Conservation (phyloP, 495 filamentous ascomycete species). For the Penicillium simplicissimum region DNA sequence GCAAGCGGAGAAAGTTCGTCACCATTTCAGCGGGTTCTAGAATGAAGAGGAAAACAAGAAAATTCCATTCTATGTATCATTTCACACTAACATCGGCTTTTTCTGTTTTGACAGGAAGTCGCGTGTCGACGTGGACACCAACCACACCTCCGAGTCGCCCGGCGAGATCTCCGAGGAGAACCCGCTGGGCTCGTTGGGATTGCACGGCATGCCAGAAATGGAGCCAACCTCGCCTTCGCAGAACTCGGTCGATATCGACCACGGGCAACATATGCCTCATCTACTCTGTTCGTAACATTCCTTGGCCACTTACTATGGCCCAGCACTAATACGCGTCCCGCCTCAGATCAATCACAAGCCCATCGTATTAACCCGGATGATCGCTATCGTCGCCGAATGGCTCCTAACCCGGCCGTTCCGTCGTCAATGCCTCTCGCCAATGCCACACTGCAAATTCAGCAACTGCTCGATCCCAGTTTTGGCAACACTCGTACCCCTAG, state of each 20-base stretch:
- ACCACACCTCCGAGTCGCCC: constrained; percentile 38
- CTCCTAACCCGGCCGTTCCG: constrained; percentile 40
- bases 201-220: constrained; percentile 34
- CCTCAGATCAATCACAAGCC: constrained; percentile 42
- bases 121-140: constrained; percentile 41
- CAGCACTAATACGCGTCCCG: background rate
- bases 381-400: constrained; percentile 38
- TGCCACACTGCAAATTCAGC: constrained; percentile 43
- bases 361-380: constrained; percentile 37
- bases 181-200: constrained; percentile 31
- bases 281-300: constrained; percentile 41
- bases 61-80: background rate
- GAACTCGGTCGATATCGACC: constrained; percentile 44
- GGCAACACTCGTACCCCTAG: constrained; percentile 30
- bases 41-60: constrained; percentile 12
- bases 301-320: background rate
- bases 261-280: constrained; percentile 52
- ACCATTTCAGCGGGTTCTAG: background rate
- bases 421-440: constrained; percentile 40
- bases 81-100: constrained; percentile 19
- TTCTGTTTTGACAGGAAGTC: constrained; percentile 40
- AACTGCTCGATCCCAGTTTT: constrained; percentile 42
- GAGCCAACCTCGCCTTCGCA: constrained; percentile 44
- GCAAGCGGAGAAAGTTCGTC: constrained; percentile 75
- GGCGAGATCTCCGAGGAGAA: constrained; percentile 41